Base-by-base conservation (phyloP, 169 alveolate species). In the Cryptosporidium andersoni region DNA sequence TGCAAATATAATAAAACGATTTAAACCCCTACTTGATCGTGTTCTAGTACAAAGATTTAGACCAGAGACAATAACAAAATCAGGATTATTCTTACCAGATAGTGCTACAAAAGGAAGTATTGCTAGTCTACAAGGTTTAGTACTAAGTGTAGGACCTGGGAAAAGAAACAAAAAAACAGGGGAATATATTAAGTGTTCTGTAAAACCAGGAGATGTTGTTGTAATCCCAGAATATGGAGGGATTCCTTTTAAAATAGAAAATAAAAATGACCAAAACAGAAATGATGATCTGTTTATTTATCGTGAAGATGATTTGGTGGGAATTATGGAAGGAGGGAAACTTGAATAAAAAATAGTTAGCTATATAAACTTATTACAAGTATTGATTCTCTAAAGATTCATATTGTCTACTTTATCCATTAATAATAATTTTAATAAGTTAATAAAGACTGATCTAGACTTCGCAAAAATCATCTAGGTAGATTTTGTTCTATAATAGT, bases 191-290 rank as follows among this genome's bases (percentile, higher is more conserved):
- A 43, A 58, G 43, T 60, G 14, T 9, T 45, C 64, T 8, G 68
- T 74, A 16, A 58, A 58, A 14, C 85, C 85, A 11, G 85, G 85
- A 25, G 85, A 74, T 36, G 25, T 55, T 12, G 85, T 74, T 16
- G 25, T 74, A 40, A 68, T 49, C 34, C 85, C 85, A 2, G 67
- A 74, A 74, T 58, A 56, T 5, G 74, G 74, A 37, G 85, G 85
- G 12, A 25, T 58, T 12, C n/a, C 6, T 25, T 40, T 62, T 8
- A 49, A 74, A 58, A 7, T 74, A 43, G 43, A 2, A 34, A 51
- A 16, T 37, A 68, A 74, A 58, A 4, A 45, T 52, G 56, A 64
- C 8, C 55, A 49, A 12, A 12, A 12, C 8, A 25, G 65, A 8
- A 8, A 47, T 11, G 66, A 55, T 2, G 85, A 74, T 53, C 2